phyloP scores from a whole-genome alignment of 164 flowering plant genomes.

The Magnolia changhungtana region DNA sequence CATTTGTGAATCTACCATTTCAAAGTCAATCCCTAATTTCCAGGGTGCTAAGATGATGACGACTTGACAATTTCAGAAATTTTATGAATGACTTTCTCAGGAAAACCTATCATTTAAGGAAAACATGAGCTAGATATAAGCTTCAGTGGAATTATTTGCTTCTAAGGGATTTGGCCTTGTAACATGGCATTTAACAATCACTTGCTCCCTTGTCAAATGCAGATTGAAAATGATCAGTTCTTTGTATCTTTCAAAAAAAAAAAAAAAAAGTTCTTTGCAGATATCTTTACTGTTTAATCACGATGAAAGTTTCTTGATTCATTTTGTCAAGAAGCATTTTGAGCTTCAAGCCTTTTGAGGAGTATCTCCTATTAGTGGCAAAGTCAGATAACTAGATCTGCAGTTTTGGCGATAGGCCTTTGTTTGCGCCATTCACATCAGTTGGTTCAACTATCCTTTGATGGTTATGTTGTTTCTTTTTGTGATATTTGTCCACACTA shows the following conservation, averaged over 20 bases:
- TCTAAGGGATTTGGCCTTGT: not conserved
- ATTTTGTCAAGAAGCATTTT: not conserved
- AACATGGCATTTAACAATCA: not conserved
- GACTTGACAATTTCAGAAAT: not conserved
- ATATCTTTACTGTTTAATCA: not conserved
- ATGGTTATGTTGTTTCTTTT: not conserved
- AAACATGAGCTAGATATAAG: not conserved
- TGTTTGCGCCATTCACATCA: not conserved
- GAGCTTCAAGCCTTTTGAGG: not conserved
- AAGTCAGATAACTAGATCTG: not conserved
- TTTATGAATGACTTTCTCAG: not conserved
- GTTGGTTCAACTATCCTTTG: not conserved
- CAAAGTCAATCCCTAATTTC: not conserved
- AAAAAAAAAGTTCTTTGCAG: not conserved
- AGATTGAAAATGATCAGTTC: not conserved
- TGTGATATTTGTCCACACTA: not conserved
- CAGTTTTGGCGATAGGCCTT: not conserved
- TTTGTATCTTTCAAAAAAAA: too few species aligned
- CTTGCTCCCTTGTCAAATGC: not conserved
- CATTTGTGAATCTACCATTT: not conserved
- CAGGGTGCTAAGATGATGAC: not conserved
- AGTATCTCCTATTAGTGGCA: not conserved
- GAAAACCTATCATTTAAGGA: not conserved
- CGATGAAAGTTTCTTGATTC: not conserved
- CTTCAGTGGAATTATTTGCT: not conserved